Percentiles rank a stretch among this genome's conserved stretches.
phyloP scores from a whole-genome alignment of 2,329 filamentous ascomycete species.

The Exophiala aquamarina region DNA sequence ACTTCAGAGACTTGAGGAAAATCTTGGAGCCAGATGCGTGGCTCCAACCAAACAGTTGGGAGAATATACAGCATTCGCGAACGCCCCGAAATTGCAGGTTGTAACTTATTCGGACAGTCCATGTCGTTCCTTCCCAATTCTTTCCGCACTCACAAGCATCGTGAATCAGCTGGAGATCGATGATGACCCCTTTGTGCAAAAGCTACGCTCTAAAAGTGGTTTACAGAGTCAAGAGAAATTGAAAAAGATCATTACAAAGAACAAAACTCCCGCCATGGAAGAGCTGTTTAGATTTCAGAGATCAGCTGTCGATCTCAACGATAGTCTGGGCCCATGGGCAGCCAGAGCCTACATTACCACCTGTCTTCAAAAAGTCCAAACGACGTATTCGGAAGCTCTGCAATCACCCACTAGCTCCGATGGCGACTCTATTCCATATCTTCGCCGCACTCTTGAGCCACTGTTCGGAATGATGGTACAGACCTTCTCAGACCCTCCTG shows the following conservation, averaged over 20 bases:
- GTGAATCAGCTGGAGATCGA: slow-evolving; percentile 53
- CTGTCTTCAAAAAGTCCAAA: slow-evolving; percentile 42
- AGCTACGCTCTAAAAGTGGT: slow-evolving; percentile 45
- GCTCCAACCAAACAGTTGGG: slow-evolving; percentile 68
- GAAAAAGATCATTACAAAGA: slow-evolving; percentile 30
- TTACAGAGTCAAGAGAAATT: slow-evolving; percentile 28
- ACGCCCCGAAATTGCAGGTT: slow-evolving; percentile 60
- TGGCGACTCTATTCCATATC: slow-evolving; percentile 3
- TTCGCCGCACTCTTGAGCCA: slow-evolving; percentile 12
- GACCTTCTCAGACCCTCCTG: neutral
- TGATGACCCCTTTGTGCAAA: slow-evolving; percentile 61
- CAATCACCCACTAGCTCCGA: neutral
- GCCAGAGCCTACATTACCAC: slow-evolving; percentile 64
- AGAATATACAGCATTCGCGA: slow-evolving; percentile 68
- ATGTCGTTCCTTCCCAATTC: slow-evolving; percentile 27
- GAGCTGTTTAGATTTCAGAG: slow-evolving; percentile 58
- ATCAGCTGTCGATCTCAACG: slow-evolving; percentile 52
- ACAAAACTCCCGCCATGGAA: slow-evolving; percentile 38
- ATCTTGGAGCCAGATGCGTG: slow-evolving; percentile 67
- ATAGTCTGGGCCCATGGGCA: slow-evolving; percentile 67
- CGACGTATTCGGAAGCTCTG: neutral
- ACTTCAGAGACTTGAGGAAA: slow-evolving; percentile 60
- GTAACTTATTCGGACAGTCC: slow-evolving; percentile 32
- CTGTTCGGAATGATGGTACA: slow-evolving; percentile 1
- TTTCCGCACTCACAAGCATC: slow-evolving; percentile 47